Evolutionary conservation across 345 rosid species (phyloP), one percentile per base, ranked within the genome.

Genomic region (Cardamine chenopodiifolia): DNA sequence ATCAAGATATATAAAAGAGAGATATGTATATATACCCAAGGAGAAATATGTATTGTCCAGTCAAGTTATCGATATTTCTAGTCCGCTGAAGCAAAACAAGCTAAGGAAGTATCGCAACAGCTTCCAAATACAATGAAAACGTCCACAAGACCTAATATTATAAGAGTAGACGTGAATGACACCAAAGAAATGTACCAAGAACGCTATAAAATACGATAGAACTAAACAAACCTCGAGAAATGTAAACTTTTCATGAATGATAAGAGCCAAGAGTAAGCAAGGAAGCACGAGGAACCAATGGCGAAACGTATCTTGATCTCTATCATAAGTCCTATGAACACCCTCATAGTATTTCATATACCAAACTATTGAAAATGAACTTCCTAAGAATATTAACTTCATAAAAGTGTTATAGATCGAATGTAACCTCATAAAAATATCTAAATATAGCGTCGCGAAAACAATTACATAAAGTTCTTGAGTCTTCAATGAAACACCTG

Each of bases 391-490:
- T 50, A 81, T 79, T 32, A 83, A 62, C 80, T 83, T 83, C 86
- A 83, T 81, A 22, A 73, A 28, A 2, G 96, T 88, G 75, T 92
- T 92, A 62, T 89, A 92, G 17, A 89, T 31, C 0, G 96, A 92
- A 52, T 83, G 11, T 45, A 70, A 87, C 75, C 44, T 68, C 6
- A 87, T 86, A 60, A 92, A 86, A 22, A 92, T 84, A 75, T 92
- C 93, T 83, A 92, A 66, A 78, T 92, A 92, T 73, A 93, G 96
- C 4, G 88, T 70, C 35, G 83, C 77, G 71, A 88, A 92, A 56
- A 92, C 93, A 66, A 92, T 52, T 53, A 86, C 90, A 70, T 86
- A 89, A 54, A 89, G 96, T 76, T 92, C 97, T 69, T 92, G 97
- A 58, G 97, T 92, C 86, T 87, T 92, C 63, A 92, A 70, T 2